Base-by-base conservation (phyloP, 1,139 yeast species). In the Blastobotrys buckinghamii region DNA sequence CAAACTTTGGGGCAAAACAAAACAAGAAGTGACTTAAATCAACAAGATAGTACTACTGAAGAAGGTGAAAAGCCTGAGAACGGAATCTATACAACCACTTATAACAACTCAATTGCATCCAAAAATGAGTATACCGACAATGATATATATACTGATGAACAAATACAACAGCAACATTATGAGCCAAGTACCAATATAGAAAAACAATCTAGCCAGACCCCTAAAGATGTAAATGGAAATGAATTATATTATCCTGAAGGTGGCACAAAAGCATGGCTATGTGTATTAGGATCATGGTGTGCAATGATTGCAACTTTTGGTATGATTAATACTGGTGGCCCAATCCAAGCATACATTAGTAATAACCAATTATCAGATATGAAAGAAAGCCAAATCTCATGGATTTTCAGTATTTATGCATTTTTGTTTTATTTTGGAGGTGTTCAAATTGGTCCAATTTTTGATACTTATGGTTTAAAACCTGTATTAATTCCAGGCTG, bases 231-330 rank as follows among this genome's bases (percentile, higher is more conserved):
- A n/a, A n/a, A n/a, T n/a, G n/a, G n/a, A n/a, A n/a, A n/a, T n/a
- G n/a, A n/a, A n/a, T n/a, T n/a, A n/a, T n/a, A n/a, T n/a, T 42
- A 40, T 29, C 51, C 51, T 7, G 51, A 49, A 19, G 51, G 86
- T 13, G 85, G 85, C 0, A 52, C 57, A 44, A 63, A 64, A 44
- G 85, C 86, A 0, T 76, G 80, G 67, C 50, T 71, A 12, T 81
- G 81, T 0, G 74, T 80, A 0, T 55, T 80, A 8, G 90, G 90
- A 0, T 75, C 84, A 0, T 81, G 80, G 53, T 60, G 81, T 53
- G 92, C 90, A 0, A 62, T 83, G 39, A 67, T 78, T 12, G 78
- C 82, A 2, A 78, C 74, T 22, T 81, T 83, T 61, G 94, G 94
- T 2, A 63, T 82, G 20, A 72, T 82, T 58, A 84, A 84, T 59